phyloP scores from a whole-genome alignment of 805 yeast species.

The Cyberlindnera maritima region DNA sequence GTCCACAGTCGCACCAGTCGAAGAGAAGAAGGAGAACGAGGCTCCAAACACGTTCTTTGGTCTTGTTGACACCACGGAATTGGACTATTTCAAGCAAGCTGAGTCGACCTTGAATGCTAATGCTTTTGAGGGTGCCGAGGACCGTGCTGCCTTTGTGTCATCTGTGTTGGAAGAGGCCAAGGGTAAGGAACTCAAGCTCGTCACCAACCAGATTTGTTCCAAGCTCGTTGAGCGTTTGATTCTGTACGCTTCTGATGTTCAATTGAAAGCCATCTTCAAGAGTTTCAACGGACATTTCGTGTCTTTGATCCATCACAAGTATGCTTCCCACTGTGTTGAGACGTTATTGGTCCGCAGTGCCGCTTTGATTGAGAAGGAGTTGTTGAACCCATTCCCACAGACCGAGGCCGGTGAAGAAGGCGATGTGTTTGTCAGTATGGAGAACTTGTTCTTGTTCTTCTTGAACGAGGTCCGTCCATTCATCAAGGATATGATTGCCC shows the following conservation, averaged over 20 bases:
- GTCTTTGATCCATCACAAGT: constrained; percentile 80
- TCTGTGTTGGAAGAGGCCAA: constrained; percentile 82
- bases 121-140: constrained; percentile 73
- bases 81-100: constrained; percentile 91
- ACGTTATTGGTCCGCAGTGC: constrained; percentile 77
- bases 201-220: constrained; percentile 92
- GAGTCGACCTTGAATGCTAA: constrained; percentile 81
- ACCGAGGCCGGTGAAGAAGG: constrained; percentile 20
- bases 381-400: constrained; percentile 44
- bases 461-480: constrained; percentile 64
- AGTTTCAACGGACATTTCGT: constrained; percentile 72
- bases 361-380: constrained; percentile 69
- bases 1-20: background rate
- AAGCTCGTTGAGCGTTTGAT: constrained; percentile 86
- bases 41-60: constrained; percentile 69
- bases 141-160: constrained; percentile 64
- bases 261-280: constrained; percentile 61
- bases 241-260: constrained; percentile 59
- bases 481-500: constrained; percentile 55
- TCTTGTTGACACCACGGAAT: constrained; percentile 74
- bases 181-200: constrained; percentile 89
- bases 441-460: constrained; percentile 60
- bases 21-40: constrained; percentile 14
- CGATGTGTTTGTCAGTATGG: constrained; percentile 54
- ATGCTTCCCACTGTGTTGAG: constrained; percentile 91